Evolutionary conservation across 208 protist genomes (phyloP).

Genomic region (Acanthamoeba lenticulata): DNA sequence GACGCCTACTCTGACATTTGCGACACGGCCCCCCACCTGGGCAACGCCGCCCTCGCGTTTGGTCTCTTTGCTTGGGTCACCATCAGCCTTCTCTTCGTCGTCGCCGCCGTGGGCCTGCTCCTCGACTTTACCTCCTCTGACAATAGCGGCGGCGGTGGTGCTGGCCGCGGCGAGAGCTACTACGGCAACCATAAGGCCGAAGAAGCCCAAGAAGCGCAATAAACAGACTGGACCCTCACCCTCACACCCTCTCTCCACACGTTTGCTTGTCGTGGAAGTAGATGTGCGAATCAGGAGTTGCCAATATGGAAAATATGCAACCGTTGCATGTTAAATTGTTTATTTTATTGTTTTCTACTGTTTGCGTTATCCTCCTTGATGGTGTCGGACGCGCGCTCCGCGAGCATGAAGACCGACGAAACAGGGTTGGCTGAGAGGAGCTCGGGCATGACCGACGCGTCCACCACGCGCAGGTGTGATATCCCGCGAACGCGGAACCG

Average conservation of each 20-base stretch:
- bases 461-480: conserved; percentile 75
- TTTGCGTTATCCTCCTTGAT: conserved; percentile 32
- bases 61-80: not conserved
- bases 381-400: not conserved
- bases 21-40: not conserved
- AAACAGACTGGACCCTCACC: no score
- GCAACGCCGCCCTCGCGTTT: not conserved
- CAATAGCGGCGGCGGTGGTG: not conserved
- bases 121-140: not conserved
- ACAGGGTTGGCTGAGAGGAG: conserved; percentile 75
- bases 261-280: no score
- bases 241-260: no score
- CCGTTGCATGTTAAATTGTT: no score
- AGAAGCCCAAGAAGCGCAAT: no score
- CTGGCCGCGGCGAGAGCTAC: not conserved
- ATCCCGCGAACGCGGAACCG: conserved; percentile 70
- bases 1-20: not conserved
- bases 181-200: conserved; percentile 6
- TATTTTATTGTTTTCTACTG: no score
- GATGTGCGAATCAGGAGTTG: no score
- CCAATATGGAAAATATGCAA: no score
- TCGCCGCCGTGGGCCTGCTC: not conserved
- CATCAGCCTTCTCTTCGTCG: not conserved
- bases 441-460: conserved; percentile 78
- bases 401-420: conserved; percentile 81